Evolutionary conservation across 1,284 basidiomycete species (phyloP).

Genomic region (Vanrija sp.): DNA sequence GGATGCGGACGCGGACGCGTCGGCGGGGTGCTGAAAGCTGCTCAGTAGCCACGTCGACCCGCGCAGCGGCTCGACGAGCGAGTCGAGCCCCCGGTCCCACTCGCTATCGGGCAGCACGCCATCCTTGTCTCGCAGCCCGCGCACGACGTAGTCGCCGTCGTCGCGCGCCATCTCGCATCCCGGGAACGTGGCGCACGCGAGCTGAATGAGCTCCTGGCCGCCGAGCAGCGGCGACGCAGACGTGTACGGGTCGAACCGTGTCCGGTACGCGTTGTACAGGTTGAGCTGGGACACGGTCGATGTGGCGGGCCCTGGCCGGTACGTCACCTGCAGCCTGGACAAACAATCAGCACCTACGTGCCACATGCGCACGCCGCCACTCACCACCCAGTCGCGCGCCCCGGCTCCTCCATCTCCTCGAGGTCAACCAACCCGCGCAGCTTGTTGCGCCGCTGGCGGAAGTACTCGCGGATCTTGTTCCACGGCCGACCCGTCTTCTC

Average conservation of each 20-base stretch:
- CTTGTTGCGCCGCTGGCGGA: conserved; percentile 44
- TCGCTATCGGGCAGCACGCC: conserved; percentile 13
- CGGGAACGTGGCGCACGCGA: conserved; percentile 43
- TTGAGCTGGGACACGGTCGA: conserved; percentile 33
- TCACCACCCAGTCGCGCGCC: conserved; percentile 41
- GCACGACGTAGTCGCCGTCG: conserved; percentile 39
- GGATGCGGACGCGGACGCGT: conserved; percentile 11
- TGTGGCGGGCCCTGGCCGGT: conserved; percentile 25
- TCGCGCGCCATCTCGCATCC: conserved; percentile 44
- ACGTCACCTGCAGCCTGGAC: conserved; percentile 39
- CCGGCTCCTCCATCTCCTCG: conserved; percentile 43
- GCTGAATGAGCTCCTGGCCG: conserved; percentile 44
- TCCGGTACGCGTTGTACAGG: conserved; percentile 39
- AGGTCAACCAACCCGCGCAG: conserved; percentile 37
- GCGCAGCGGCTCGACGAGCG: conserved; percentile 38
- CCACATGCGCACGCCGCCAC: conserved; percentile 1
- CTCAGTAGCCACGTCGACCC: conserved; percentile 41
- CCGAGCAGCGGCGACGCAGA: conserved; percentile 29
- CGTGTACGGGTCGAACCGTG: conserved; percentile 42
- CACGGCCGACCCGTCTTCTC: conserved; percentile 38
- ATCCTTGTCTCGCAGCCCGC: conserved; percentile 35
- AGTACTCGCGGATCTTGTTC: conserved; percentile 45
- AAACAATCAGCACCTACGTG: background rate
- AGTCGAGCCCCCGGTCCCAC: conserved; percentile 34
- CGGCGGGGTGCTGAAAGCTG: conserved; percentile 32